Conservation (phyloP, 441 rosid genomes). For the Eutrema salsugineum region DNA sequence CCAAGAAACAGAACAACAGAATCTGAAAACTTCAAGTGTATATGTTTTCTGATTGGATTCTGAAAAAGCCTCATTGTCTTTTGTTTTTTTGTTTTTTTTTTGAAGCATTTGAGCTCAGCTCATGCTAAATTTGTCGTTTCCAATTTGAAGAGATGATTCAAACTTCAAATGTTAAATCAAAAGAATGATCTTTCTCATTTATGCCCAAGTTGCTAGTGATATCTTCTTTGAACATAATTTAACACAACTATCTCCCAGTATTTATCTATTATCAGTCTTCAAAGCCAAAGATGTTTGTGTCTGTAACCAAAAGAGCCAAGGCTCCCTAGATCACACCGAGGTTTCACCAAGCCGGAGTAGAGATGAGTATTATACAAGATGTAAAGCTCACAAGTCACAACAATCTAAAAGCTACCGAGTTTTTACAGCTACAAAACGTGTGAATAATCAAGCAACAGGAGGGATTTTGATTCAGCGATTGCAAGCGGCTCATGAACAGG, state of each 20-base stretch:
- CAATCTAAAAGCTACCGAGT: conserved; percentile 21
- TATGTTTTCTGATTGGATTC: conserved; percentile 35
- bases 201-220: conserved; percentile 4
- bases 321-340: not conserved
- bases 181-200: conserved; percentile 20
- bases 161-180: conserved; percentile 14
- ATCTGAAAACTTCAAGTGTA: conserved; percentile 39
- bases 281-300: conserved; percentile 15
- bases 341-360: conserved; percentile 3
- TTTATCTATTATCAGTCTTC: conserved; percentile 13
- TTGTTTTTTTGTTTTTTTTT: not conserved
- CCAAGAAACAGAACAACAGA: conserved; percentile 59
- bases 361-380: conserved; percentile 30
- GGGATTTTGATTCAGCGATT: conserved; percentile 19
- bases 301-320: not conserved
- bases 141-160: conserved; percentile 27
- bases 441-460: conserved; percentile 29
- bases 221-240: conserved; percentile 3
- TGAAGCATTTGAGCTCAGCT: conserved; percentile 14
- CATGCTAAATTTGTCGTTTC: conserved; percentile 21
- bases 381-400: conserved; percentile 21
- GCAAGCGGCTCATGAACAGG: conserved; percentile 21
- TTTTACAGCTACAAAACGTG: conserved; percentile 33
- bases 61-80: conserved; percentile 20
- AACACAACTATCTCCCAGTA: not conserved